Conservation (phyloP, 108 stramenopile species). For the Pseudonitzschia multiseries region DNA sequence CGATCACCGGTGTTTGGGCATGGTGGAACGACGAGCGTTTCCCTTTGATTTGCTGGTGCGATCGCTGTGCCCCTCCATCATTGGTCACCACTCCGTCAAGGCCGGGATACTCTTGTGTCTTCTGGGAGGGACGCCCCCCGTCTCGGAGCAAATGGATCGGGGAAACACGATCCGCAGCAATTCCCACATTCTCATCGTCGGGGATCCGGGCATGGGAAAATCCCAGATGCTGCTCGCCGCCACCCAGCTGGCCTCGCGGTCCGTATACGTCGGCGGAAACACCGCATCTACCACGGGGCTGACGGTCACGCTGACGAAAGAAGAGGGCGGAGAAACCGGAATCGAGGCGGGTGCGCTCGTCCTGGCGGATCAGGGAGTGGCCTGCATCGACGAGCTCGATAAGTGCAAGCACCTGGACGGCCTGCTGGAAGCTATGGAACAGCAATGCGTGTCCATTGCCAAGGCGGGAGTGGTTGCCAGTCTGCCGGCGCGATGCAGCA, state of each 20-base stretch:
- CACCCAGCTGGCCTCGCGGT: conserved; percentile 87
- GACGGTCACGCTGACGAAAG: conserved; percentile 90
- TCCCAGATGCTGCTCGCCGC: conserved; percentile 94
- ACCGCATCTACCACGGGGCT: conserved; percentile 92
- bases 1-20: conserved; percentile 77
- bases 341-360: conserved; percentile 98
- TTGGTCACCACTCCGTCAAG: conserved; percentile 98
- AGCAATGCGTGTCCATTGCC: conserved; percentile 96
- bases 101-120: conserved; percentile 95
- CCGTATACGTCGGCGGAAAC: conserved; percentile 98
- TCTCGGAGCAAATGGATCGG: conserved; percentile 18
- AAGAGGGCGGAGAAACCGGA: conserved; percentile 85
- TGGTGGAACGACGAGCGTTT: conserved; percentile 77
- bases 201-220: conserved; percentile 92
- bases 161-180: conserved; percentile 71
- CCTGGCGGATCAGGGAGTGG: conserved; percentile 93
- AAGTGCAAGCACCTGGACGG: conserved; percentile 94
- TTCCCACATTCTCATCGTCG: conserved; percentile 80
- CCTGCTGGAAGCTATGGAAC: conserved; percentile 99
- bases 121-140: conserved; percentile 88
- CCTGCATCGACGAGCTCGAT: conserved; percentile 99
- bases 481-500: conserved; percentile 88
- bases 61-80: conserved; percentile 93
- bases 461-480: conserved; percentile 95
- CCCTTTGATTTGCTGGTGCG: conserved; percentile 92